Conservation (phyloP, 305 asterid species). For the Rubia balearica region DNA sequence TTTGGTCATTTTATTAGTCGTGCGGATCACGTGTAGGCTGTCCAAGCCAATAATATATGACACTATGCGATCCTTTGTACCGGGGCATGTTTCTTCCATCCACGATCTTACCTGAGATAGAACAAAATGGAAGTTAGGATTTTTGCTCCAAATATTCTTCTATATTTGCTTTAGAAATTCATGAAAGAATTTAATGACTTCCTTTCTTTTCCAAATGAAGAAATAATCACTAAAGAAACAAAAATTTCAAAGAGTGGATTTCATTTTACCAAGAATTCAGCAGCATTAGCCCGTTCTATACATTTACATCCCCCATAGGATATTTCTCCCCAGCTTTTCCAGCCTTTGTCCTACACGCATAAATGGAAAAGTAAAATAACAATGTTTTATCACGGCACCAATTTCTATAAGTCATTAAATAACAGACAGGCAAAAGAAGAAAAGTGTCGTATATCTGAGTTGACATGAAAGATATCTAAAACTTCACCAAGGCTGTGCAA, state of each 20-base stretch:
- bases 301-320: conserved; percentile 82
- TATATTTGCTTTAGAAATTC: conserved; percentile 1
- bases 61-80: conserved; percentile 35
- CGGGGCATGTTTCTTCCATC: conserved; percentile 79
- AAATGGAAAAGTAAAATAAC: background rate
- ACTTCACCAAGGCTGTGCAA: background rate
- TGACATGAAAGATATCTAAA: background rate
- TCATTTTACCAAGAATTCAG: conserved; percentile 64
- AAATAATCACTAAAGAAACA: conserved; percentile 2
- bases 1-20: conserved; percentile 21
- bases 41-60: conserved; percentile 86
- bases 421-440: background rate
- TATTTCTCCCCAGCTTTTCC: conserved; percentile 99
- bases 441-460: background rate
- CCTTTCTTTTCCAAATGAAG: background rate
- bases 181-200: background rate
- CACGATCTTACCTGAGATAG: conserved; percentile 71
- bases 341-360: conserved; percentile 57
- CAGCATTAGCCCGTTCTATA: conserved; percentile 77
- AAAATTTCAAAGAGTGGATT: background rate
- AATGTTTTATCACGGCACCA: background rate
- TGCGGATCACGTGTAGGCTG: conserved; percentile 56
- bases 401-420: background rate
- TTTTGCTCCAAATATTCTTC: background rate
- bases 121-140: background rate